Evolutionary conservation across 1,284 basidiomycete genomes (phyloP), one percentile per base, ranked within the genome.

Genomic region (Dichomitus squalens): DNA sequence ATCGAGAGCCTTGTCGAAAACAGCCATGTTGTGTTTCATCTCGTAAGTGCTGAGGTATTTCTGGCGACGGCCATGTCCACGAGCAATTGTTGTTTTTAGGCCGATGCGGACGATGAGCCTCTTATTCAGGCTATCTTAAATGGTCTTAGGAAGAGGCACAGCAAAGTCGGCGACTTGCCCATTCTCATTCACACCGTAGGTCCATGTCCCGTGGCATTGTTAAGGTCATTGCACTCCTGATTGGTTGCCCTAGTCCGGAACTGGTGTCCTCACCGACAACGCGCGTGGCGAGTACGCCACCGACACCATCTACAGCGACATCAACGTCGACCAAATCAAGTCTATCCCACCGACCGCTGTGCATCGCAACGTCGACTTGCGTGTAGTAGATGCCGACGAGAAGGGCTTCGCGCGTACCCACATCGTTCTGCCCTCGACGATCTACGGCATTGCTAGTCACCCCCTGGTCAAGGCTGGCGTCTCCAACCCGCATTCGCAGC

Each of bases 181-280:
- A 74, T 78, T 39, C 72, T 81, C 36, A 83, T 85, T 41, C 79
- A 84, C 64, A 83, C 81, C 0, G 82, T 83, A 59, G 51, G 78
- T 70, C 14, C 20, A 11, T 3, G 8, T 34, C 20, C 4, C 38
- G 21, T 27, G 34, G 11, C 29, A n/a, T 7, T 33, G 16, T 20
- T 0, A 21, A 11, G 18, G 11, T 34, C 29, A 34, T 6, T 27
- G 6, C 11, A 25, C 34, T n/a, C n/a, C n/a, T n/a, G n/a, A n/a
- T n/a, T n/a, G n/a, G n/a, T n/a, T 21, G 29, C 11, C 23, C 35
- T 21, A 82, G 79, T 81, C 79, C 31, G 80, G 79, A 16, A 79
- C 79, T 39, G 70, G 71, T 39, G 64, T 73, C 2, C 60, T 76
- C 12, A 47, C 58, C 11, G 73, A 74, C 40, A 52, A 72, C 12